Percentiles rank a stretch among this genome's conserved stretches.
phyloP scores from a whole-genome alignment of 371 early-diverging fungal genomes.

The Mortierella sp. region DNA sequence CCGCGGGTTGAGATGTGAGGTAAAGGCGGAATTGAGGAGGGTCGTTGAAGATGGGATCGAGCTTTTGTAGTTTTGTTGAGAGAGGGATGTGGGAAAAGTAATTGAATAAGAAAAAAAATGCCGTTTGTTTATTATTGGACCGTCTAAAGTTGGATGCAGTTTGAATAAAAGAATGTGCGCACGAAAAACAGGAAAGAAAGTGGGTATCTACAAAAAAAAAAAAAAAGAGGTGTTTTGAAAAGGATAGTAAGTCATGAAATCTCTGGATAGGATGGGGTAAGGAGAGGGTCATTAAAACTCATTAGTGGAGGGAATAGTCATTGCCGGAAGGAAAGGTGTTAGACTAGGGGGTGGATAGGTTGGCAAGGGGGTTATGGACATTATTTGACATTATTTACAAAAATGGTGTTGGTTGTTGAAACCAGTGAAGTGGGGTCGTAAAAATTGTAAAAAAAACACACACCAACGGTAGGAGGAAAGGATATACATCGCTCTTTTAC shows the following conservation, averaged over 20 bases:
- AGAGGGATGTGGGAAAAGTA: no score
- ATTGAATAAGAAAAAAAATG: not conserved
- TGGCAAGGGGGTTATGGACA: not conserved
- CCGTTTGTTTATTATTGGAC: not conserved
- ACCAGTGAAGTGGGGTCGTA: not conserved
- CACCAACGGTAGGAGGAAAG: not conserved
- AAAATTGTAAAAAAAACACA: not conserved
- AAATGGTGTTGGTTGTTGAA: not conserved
- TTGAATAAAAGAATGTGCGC: not conserved
- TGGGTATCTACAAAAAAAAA: not conserved
- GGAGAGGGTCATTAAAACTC: not conserved
- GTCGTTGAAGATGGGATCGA: not conserved
- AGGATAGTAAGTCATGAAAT: not conserved
- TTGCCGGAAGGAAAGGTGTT: not conserved
- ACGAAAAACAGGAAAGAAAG: not conserved
- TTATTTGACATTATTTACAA: slow-evolving; percentile 15
- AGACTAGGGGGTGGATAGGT: not conserved
- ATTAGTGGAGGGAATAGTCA: not conserved
- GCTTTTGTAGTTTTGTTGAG: not conserved
- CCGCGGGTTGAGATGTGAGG: not conserved
- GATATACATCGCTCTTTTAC: not conserved
- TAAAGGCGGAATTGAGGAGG: not conserved
- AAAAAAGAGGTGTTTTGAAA: not conserved
- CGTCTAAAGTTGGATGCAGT: not conserved
- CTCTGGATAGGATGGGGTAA: not conserved